phyloP scores from a whole-genome alignment of 495 filamentous ascomycete species.

The Aspergillus asperescens region DNA sequence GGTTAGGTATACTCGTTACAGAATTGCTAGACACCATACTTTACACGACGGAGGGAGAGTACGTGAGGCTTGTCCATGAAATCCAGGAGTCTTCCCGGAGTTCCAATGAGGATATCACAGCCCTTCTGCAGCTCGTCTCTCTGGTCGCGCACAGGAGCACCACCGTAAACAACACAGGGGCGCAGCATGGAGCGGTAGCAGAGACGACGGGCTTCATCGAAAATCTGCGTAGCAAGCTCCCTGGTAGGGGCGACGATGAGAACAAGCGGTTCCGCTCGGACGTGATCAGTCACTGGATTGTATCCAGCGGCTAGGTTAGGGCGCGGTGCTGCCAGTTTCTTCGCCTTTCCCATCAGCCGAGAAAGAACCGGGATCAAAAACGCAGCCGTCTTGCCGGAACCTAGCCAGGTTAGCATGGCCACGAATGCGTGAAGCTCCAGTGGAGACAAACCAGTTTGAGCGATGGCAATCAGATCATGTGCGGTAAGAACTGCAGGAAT shows the following conservation, averaged over 20 bases:
- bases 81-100: constrained; percentile 79
- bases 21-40: constrained; percentile 42
- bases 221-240: constrained; percentile 89
- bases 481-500: constrained; percentile 69
- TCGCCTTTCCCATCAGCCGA: constrained; percentile 88
- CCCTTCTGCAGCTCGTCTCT: constrained; percentile 67
- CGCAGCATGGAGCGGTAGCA: constrained; percentile 93
- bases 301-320: constrained; percentile 52
- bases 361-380: constrained; percentile 87
- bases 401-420: constrained; percentile 39
- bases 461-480: constrained; percentile 77
- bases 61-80: constrained; percentile 65
- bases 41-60: constrained; percentile 69
- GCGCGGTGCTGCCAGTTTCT: constrained; percentile 70
- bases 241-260: constrained; percentile 81
- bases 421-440: background rate
- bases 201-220: constrained; percentile 83
- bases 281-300: constrained; percentile 34
- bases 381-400: constrained; percentile 92
- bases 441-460: constrained; percentile 75
- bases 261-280: constrained; percentile 78
- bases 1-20: constrained; percentile 9
- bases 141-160: constrained; percentile 62
- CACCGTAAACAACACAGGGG: constrained; percentile 87
- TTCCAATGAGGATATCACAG: constrained; percentile 84